Evolutionary conservation across 164 flowering plant species (phyloP).

Genomic region (Malania oleifera): DNA sequence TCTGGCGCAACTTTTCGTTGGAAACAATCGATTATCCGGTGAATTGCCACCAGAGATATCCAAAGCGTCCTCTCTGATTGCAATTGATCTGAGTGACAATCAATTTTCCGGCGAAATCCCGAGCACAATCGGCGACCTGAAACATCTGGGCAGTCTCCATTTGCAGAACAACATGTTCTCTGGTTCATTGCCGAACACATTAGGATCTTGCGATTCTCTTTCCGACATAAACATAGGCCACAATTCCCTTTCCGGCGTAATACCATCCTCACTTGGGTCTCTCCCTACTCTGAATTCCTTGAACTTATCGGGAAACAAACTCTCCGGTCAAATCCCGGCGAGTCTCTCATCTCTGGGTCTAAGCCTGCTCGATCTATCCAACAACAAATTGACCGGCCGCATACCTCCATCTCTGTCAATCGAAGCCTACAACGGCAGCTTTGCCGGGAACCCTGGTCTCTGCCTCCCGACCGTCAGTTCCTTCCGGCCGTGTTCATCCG

Average conservation of each 20-base stretch:
- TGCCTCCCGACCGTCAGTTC: slow-evolving; percentile 36
- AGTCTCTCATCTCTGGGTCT: slow-evolving; percentile 48
- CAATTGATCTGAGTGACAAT: slow-evolving; percentile 47
- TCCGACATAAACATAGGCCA: slow-evolving; percentile 49
- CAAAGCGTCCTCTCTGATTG: slow-evolving; percentile 28
- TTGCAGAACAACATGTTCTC: slow-evolving; percentile 48
- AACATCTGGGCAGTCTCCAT: slow-evolving; percentile 30
- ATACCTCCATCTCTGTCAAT: slow-evolving; percentile 50
- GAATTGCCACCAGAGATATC: slow-evolving; percentile 56
- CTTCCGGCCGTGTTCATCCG: slow-evolving; percentile 38
- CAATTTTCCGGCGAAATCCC: slow-evolving; percentile 55
- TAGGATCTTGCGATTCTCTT: slow-evolving; percentile 49
- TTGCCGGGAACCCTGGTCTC: slow-evolving; percentile 55
- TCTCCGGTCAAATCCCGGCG: slow-evolving; percentile 59
- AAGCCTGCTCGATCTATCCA: slow-evolving; percentile 67
- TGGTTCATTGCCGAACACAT: slow-evolving; percentile 47
- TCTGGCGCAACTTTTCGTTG: slow-evolving; percentile 27
- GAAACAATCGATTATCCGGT: slow-evolving; percentile 52
- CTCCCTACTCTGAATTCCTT: slow-evolving; percentile 48
- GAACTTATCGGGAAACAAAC: slow-evolving; percentile 56
- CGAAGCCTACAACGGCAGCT: slow-evolving; percentile 52
- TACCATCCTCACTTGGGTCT: slow-evolving; percentile 54
- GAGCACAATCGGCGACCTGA: slow-evolving; percentile 40
- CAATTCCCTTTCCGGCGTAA: slow-evolving; percentile 52
- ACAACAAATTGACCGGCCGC: slow-evolving; percentile 46